Evolutionary conservation across 1,284 basidiomycete genomes (phyloP), one percentile per base, ranked within the genome.

Genomic region (Ceratobasidium sp.): DNA sequence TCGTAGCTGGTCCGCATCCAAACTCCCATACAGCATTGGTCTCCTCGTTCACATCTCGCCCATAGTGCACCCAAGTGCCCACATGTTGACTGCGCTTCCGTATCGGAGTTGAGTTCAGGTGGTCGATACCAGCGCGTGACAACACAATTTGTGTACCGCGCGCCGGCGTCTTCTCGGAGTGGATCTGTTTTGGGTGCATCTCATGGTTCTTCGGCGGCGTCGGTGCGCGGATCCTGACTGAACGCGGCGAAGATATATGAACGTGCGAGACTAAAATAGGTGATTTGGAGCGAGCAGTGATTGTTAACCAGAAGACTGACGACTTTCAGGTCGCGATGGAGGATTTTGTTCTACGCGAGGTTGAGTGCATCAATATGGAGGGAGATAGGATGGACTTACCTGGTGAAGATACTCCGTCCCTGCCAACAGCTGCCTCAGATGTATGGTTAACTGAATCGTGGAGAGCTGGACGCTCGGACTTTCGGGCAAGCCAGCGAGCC

Each of bases 61-160:
- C 18, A 99, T 84, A 43, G 99, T 94, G 82, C 96, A 97, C 87
- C 96, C 97, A 63, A 98, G 89, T 18, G 96, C 96, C 98, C 97
- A 99, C 80, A 99, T 91, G 81, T 99, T 98, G 62, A 99, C 92
- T 76, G 96, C 94, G 0, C 94, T 93, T 2, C 94, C 94, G 79
- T 99, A 99, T 76, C 92, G 88, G 59, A 90, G 86, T 43, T 94
- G 1, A 99, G 85, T 83, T 99, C 97, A 0, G 98, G 97, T 5
- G 98, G 96, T 35, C 98, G 89, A 80, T 99, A 99, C 97, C 98
- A 99, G 52, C 97, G 85, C 9, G 97, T 99, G n/a, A 99, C 97
- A 30, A 99, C 98, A 82, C 95, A 98, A 78, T 97, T 97, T 1
- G 98, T 99, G 80, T 98, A 98, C 80, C 91, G 89, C 54, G 87